A percentile compares a stretch with the other conserved stretches of the same genome.
Evolutionary conservation across 352 stramenopile genomes (phyloP).

Genomic region (Globisporangium iwayamae): DNA sequence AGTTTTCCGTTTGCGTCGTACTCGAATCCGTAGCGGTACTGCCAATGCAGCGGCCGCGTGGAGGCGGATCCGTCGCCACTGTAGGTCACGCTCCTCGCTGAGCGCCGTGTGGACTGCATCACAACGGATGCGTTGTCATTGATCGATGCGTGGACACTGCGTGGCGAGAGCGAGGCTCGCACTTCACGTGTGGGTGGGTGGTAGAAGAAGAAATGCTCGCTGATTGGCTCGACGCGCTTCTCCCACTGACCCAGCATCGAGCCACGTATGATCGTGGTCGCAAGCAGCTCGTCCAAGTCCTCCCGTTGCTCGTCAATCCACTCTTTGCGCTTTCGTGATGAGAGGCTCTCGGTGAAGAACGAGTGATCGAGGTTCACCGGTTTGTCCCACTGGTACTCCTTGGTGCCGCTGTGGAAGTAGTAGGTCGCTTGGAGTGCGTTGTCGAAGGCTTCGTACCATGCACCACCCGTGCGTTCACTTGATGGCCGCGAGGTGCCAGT

Average conservation of each 20-base stretch:
- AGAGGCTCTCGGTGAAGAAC: constrained; percentile 40
- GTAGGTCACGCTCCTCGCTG: constrained; percentile 23
- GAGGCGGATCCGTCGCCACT: background rate
- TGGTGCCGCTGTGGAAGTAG: constrained; percentile 71
- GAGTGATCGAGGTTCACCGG: constrained; percentile 29
- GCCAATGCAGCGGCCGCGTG: constrained; percentile 57
- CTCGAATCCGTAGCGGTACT: constrained; percentile 75
- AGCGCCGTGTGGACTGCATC: constrained; percentile 20
- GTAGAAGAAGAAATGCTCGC: constrained; percentile 68
- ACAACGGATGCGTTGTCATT: constrained; percentile 10
- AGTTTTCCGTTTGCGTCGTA: constrained; percentile 41
- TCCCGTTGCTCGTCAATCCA: constrained; percentile 53
- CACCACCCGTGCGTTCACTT: background rate
- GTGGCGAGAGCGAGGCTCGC: constrained; percentile 54
- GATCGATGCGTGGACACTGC: constrained; percentile 39
- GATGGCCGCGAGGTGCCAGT: background rate
- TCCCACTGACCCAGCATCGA: constrained; percentile 56
- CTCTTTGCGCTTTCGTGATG: constrained; percentile 31
- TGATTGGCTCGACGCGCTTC: constrained; percentile 55
- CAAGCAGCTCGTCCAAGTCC: constrained; percentile 30
- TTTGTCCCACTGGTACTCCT: constrained; percentile 76
- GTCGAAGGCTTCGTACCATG: constrained; percentile 79
- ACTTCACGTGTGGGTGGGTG: constrained; percentile 44
- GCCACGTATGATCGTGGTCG: constrained; percentile 23
- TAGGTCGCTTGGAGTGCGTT: constrained; percentile 62